Evolutionary conservation across 176 grass and related monocot genomes (phyloP).

Genomic region (Triticum turgidum): DNA sequence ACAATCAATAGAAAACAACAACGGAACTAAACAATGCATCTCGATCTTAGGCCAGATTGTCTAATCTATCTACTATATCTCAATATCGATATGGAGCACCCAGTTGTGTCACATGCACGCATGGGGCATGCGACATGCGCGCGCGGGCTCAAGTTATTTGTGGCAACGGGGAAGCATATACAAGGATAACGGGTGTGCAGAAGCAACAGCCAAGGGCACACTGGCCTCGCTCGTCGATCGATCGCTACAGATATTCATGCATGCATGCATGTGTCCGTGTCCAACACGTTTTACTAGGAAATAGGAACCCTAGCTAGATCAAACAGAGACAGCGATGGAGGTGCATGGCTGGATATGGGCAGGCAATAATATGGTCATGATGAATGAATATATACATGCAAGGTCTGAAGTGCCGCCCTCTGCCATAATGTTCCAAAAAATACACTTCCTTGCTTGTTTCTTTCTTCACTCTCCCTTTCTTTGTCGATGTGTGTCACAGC

Average conservation of each 20-base stretch:
- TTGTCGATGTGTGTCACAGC: not conserved
- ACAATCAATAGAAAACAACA: not conserved
- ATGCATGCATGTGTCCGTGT: not conserved
- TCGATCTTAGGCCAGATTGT: not conserved
- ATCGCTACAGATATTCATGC: not conserved
- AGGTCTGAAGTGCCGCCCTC: not conserved
- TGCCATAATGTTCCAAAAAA: not conserved
- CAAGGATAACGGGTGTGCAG: not conserved
- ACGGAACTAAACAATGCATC: not conserved
- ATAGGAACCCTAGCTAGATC: not conserved
- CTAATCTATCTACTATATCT: not conserved
- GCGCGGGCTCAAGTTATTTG: not conserved
- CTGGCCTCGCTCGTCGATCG: not conserved
- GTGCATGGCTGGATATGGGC: not conserved
- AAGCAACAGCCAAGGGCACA: not conserved
- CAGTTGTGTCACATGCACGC: not conserved
- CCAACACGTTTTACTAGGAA: not conserved
- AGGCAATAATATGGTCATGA: constrained; percentile 35
- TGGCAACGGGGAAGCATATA: not conserved
- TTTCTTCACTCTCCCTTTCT: not conserved
- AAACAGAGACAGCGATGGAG: not conserved
- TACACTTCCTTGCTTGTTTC: not conserved
- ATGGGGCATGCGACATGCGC: not conserved
- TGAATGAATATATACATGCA: not conserved
- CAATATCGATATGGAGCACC: not conserved